A percentile compares a stretch with the other conserved stretches of the same genome.
phyloP scores from a whole-genome alignment of 108 stramenopile species.

The Skeletonema tropicum region DNA sequence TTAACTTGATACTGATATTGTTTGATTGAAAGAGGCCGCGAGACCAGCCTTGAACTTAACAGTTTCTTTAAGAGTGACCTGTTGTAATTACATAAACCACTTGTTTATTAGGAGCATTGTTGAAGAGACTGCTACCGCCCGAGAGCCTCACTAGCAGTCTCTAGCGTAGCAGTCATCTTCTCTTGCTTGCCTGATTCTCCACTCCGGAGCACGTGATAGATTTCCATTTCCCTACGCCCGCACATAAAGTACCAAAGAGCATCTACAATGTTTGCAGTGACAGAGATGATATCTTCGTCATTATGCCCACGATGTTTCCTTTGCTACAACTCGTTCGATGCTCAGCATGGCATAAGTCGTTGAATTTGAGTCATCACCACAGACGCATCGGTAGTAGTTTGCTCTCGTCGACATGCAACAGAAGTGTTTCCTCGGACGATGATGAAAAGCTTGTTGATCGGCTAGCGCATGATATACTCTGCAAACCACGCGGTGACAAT shows the following conservation, averaged over 20 bases:
- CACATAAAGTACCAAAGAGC: too few species aligned
- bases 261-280: too few species aligned
- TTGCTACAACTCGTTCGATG: not conserved
- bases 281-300: too few species aligned
- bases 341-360: not conserved
- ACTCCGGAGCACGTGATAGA: too few species aligned
- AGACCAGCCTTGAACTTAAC: not conserved
- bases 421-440: slow-evolving; percentile 15
- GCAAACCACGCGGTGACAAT: not conserved
- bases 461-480: slow-evolving; percentile 29
- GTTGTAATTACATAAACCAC: too few species aligned
- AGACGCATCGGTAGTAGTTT: not conserved
- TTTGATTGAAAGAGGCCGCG: not conserved
- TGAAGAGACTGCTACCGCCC: too few species aligned
- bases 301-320: not conserved
- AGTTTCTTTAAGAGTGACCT: not conserved
- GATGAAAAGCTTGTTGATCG: slow-evolving; percentile 17
- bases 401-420: not conserved
- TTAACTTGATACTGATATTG: not conserved
- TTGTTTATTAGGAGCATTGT: too few species aligned
- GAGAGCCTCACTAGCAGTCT: too few species aligned
- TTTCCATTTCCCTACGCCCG: too few species aligned
- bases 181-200: too few species aligned
- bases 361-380: not conserved
- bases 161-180: too few species aligned